These are phyloP conservation scores for Lipomyces sp. DNA, from an alignment of 805 yeast species.

Conservation along the genomic window DNA sequence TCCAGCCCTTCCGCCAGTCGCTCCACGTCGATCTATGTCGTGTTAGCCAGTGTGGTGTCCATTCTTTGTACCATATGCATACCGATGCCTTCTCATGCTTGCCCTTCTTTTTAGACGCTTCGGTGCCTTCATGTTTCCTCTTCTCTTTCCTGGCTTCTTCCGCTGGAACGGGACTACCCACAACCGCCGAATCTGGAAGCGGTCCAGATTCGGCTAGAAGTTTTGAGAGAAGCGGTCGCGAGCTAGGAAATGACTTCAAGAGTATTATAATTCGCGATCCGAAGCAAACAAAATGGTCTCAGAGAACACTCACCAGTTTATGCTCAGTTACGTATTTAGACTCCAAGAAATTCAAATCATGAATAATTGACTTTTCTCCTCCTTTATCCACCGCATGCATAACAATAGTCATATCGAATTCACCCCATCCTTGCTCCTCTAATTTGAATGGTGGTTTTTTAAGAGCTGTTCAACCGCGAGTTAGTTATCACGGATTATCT, in stretches of 20 bases:
- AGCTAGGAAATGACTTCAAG: constrained; percentile 66
- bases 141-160: constrained; percentile 46
- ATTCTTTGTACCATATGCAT: neutral
- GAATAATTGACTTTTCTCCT: constrained; percentile 85
- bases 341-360: constrained; percentile 84
- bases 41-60: constrained; percentile 11
- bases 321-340: constrained; percentile 81
- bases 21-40: constrained; percentile 72
- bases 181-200: constrained; percentile 58
- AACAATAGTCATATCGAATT: constrained; percentile 83
- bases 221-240: constrained; percentile 71
- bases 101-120: constrained; percentile 45
- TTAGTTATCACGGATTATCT: neutral
- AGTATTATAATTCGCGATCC: neutral
- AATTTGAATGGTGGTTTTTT: constrained; percentile 84
- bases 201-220: constrained; percentile 81
- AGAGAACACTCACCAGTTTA: constrained; percentile 49
- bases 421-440: constrained; percentile 98
- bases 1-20: constrained; percentile 88
- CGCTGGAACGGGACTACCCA: constrained; percentile 20
- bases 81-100: constrained; percentile 53
- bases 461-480: constrained; percentile 48
- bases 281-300: neutral
- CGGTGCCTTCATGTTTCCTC: constrained; percentile 47
- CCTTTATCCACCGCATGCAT: constrained; percentile 79